phyloP scores from a whole-genome alignment of 805 yeast genomes.

The Cyberlindnera lachancei region DNA sequence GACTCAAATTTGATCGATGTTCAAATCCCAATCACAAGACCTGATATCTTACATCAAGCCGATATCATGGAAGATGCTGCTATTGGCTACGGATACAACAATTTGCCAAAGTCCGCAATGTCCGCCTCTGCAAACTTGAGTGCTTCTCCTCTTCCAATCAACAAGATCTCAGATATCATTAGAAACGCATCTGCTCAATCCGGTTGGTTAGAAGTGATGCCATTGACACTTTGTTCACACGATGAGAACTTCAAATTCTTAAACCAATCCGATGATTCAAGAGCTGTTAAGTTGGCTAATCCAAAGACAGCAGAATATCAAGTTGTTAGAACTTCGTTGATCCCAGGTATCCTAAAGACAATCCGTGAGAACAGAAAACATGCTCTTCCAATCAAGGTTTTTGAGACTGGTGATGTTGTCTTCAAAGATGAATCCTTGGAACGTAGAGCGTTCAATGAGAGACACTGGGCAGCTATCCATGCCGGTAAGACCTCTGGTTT shows the following conservation, averaged over 20 bases:
- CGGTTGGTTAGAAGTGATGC: constrained; percentile 94
- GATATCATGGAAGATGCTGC: constrained; percentile 99
- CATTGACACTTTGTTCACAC: constrained; percentile 90
- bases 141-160: constrained; percentile 84
- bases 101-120: constrained; percentile 71
- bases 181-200: constrained; percentile 89
- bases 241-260: constrained; percentile 93
- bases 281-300: constrained; percentile 85
- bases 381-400: constrained; percentile 87
- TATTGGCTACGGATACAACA: constrained; percentile 90
- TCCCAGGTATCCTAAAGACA: constrained; percentile 94
- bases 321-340: constrained; percentile 90
- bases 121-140: constrained; percentile 68
- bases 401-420: constrained; percentile 93
- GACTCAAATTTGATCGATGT: constrained; percentile 35
- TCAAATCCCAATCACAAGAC: constrained; percentile 86
- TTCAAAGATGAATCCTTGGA: constrained; percentile 73
- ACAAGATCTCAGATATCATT: constrained; percentile 83
- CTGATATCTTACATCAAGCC: constrained; percentile 94
- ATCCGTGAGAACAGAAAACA: constrained; percentile 95
- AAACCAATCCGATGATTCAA: constrained; percentile 65
- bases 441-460: constrained; percentile 85
- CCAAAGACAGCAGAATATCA: constrained; percentile 97
- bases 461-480: constrained; percentile 90
- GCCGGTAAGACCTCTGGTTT: constrained; percentile 96